Percentiles rank a stretch among this genome's conserved stretches.
Conservation (phyloP, 352 stramenopile species). For the Globisporangium spinosum region DNA sequence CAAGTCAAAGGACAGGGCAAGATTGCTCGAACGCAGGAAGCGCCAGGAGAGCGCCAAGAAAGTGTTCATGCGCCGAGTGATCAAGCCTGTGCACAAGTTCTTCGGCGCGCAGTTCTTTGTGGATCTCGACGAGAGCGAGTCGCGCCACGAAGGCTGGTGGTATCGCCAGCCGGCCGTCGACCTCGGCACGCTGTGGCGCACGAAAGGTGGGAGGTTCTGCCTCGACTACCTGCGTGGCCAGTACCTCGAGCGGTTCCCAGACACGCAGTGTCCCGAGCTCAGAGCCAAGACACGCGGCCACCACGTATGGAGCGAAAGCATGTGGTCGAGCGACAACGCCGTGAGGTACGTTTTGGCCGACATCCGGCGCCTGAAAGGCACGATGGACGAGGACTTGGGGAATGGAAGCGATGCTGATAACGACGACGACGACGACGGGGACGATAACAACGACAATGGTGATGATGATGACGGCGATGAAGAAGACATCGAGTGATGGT, state of each 20-base stretch:
- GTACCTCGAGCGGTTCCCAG: conserved; percentile 22
- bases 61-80: conserved; percentile 22
- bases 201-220: conserved; percentile 16
- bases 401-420: neutral
- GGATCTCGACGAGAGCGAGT: conserved; percentile 18
- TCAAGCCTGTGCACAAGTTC: conserved; percentile 19
- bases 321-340: conserved; percentile 24
- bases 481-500: neutral
- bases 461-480: neutral
- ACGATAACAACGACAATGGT: neutral
- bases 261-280: neutral
- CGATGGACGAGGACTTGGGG: neutral
- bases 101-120: conserved; percentile 30
- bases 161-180: conserved; percentile 20
- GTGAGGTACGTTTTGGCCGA: conserved; percentile 13
- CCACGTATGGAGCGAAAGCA: conserved; percentile 27
- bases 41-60: conserved; percentile 25
- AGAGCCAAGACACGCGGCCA: neutral
- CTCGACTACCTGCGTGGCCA: conserved; percentile 27
- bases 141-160: conserved; percentile 26
- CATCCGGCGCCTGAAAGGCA: conserved; percentile 19
- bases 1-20: neutral
- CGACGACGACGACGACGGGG: neutral
- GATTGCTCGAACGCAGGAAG: neutral
- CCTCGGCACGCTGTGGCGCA: conserved; percentile 18